Percentiles rank a stretch among this genome's conserved stretches.
Evolutionary conservation across 2,329 filamentous ascomycete genomes (phyloP).

Genomic region (Penicillium digitatum): DNA sequence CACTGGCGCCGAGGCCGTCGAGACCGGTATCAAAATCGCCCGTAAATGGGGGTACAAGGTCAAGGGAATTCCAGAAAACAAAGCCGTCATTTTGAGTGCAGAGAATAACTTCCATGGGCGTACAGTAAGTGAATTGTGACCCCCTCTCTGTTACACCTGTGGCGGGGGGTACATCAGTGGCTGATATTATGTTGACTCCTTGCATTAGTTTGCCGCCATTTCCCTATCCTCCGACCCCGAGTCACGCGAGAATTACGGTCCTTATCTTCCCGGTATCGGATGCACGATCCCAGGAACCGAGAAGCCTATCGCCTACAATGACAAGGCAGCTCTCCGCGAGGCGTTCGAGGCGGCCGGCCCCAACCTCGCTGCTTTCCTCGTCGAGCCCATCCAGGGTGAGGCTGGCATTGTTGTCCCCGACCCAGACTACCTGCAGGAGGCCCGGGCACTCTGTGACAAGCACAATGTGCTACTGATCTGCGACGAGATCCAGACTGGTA

Average conservation of each 20-base stretch:
- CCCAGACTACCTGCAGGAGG: conserved; percentile 76
- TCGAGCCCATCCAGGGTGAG: conserved; percentile 96
- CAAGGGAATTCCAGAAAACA: conserved; percentile 79
- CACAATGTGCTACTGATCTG: conserved; percentile 95
- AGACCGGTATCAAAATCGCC: conserved; percentile 93
- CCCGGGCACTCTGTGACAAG: conserved; percentile 83
- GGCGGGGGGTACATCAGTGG: background rate
- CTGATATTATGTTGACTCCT: conserved; percentile 4
- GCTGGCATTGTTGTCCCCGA: conserved; percentile 94
- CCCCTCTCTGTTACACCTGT: conserved; percentile 5
- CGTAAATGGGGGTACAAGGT: conserved; percentile 98
- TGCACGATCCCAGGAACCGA: conserved; percentile 70
- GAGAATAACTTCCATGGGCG: conserved; percentile 94
- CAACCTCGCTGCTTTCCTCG: conserved; percentile 85
- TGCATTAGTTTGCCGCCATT: conserved; percentile 76
- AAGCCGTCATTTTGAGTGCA: conserved; percentile 80
- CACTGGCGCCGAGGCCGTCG: conserved; percentile 91
- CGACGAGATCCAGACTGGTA: conserved; percentile 98
- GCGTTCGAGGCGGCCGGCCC: conserved; percentile 75
- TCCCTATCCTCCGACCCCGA: conserved; percentile 94
- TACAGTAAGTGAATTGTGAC: conserved; percentile 59
- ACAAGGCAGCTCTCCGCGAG: conserved; percentile 72
- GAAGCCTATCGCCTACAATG: conserved; percentile 79
- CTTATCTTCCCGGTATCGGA: conserved; percentile 86
- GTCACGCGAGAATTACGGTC: conserved; percentile 93